These are phyloP conservation scores for Immersiporthe knoxdaviesiana DNA, from an alignment of 2,329 filamentous ascomycete species.

Conservation along the genomic window DNA sequence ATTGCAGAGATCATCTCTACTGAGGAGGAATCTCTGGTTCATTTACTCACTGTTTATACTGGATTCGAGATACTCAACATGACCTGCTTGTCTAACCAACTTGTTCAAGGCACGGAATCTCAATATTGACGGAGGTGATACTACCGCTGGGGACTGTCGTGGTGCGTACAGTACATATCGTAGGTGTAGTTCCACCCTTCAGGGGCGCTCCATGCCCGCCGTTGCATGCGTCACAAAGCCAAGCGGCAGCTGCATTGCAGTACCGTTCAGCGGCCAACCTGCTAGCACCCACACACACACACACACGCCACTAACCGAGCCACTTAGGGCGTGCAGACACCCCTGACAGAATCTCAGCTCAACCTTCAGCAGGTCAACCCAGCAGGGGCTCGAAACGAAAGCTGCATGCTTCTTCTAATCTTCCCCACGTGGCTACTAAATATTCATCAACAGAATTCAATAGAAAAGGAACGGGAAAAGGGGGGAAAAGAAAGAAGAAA, in stretches of 20 bases:
- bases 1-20: neutral
- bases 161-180: no score
- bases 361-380: slow-evolving; percentile 11
- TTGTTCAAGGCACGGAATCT: neutral
- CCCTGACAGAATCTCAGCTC: slow-evolving; percentile 15
- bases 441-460: neutral
- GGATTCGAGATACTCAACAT: neutral
- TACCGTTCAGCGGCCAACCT: neutral
- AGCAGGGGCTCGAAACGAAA: neutral
- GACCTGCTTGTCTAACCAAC: neutral
- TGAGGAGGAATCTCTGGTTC: neutral
- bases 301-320: neutral
- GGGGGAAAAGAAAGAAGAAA: neutral
- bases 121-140: neutral
- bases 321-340: neutral
- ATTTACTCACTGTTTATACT: neutral
- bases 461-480: neutral
- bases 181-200: neutral
- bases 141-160: neutral
- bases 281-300: neutral
- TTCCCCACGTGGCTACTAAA: neutral
- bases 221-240: neutral
- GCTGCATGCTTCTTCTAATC: neutral
- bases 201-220: neutral
- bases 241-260: slow-evolving; percentile 2